Evolutionary conservation across 805 yeast species (phyloP).

Genomic region (Saccharomyces paradoxus): DNA sequence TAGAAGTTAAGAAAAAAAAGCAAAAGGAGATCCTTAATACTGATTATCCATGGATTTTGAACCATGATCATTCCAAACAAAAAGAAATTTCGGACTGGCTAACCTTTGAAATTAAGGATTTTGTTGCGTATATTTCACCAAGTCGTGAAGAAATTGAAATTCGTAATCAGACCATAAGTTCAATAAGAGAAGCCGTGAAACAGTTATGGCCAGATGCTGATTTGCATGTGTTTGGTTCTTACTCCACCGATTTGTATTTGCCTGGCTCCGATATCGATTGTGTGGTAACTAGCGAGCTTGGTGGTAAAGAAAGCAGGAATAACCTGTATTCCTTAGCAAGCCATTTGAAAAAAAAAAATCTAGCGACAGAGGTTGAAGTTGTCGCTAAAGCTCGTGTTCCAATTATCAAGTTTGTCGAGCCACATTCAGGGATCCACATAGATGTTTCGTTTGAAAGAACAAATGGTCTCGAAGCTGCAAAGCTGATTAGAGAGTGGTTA

Average conservation of each 20-base stretch:
- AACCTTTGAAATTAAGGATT: conserved; percentile 76
- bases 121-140: conserved; percentile 80
- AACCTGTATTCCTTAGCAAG: conserved; percentile 66
- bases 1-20: background rate
- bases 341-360: conserved; percentile 47
- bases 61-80: conserved; percentile 69
- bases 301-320: conserved; percentile 53
- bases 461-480: conserved; percentile 78
- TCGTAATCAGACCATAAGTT: conserved; percentile 57
- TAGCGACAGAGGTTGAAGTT: conserved; percentile 72
- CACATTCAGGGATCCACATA: conserved; percentile 58
- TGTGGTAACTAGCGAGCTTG: conserved; percentile 62
- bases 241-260: conserved; percentile 83
- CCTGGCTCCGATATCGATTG: conserved; percentile 96
- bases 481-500: conserved; percentile 68
- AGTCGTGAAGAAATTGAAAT: conserved; percentile 59
- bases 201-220: conserved; percentile 71
- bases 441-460: conserved; percentile 85
- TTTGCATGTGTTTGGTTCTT: conserved; percentile 85
- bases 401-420: conserved; percentile 82
- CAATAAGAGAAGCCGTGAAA: conserved; percentile 45
- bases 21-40: conserved; percentile 14
- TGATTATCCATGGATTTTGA: conserved; percentile 64
- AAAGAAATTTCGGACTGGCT: conserved; percentile 80
- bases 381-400: conserved; percentile 90